Evolutionary conservation across 805 yeast genomes (phyloP).

Genomic region (Yamadazyma sp.): DNA sequence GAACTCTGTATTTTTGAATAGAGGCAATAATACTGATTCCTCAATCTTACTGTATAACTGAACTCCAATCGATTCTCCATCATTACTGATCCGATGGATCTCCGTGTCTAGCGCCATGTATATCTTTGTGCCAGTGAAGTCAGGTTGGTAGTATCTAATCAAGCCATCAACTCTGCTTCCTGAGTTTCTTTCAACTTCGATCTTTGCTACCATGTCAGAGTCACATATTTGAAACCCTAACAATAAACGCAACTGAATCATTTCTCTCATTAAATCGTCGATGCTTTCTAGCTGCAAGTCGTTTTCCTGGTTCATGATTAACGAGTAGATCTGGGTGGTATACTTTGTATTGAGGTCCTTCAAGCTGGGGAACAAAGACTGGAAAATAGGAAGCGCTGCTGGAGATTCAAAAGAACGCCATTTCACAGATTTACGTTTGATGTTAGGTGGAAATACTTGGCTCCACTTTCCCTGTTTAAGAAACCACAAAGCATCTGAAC

Average conservation of each 20-base stretch:
- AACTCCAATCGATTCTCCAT: slow-evolving; percentile 72
- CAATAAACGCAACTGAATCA: slow-evolving; percentile 79
- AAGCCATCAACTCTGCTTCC: slow-evolving; percentile 55
- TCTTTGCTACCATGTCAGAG: slow-evolving; percentile 62
- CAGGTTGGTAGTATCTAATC: slow-evolving; percentile 53
- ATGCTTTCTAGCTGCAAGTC: slow-evolving; percentile 50
- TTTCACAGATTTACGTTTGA: slow-evolving; percentile 67
- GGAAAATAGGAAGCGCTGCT: slow-evolving; percentile 83
- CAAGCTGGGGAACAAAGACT: slow-evolving; percentile 72
- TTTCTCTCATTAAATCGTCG: slow-evolving; percentile 69
- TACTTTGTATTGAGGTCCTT: slow-evolving; percentile 70
- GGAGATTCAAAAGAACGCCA: slow-evolving; percentile 96
- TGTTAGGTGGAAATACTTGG: slow-evolving; percentile 77
- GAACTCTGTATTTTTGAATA: slow-evolving; percentile 12
- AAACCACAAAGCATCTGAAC: slow-evolving; percentile 52
- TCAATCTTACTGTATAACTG: slow-evolving; percentile 55
- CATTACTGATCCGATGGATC: slow-evolving; percentile 80
- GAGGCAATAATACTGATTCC: slow-evolving; percentile 7
- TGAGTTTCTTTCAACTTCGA: slow-evolving; percentile 61
- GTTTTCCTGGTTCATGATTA: slow-evolving; percentile 62
- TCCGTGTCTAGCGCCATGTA: slow-evolving; percentile 80
- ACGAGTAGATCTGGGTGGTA: slow-evolving; percentile 80
- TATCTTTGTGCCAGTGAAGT: slow-evolving; percentile 57
- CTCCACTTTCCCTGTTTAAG: slow-evolving; percentile 85
- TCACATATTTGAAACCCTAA: slow-evolving; percentile 90